Percentiles rank a stretch among this genome's conserved stretches.
Conservation (phyloP, 2,329 filamentous ascomycete genomes). For the Aspergillus brunneoviolaceus region DNA sequence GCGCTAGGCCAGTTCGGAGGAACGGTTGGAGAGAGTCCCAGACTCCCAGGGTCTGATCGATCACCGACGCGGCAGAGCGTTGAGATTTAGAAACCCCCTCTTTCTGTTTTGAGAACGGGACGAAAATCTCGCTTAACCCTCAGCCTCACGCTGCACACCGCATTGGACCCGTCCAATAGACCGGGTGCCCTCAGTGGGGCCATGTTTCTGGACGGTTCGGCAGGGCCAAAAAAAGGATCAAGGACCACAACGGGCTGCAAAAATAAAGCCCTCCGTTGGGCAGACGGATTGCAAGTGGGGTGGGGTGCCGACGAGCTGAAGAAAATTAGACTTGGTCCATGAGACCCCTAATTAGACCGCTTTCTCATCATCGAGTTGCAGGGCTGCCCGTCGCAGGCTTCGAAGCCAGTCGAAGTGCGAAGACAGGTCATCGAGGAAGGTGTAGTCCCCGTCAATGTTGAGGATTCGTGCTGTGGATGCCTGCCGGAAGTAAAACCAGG, state of each 20-base stretch:
- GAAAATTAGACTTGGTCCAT: not conserved
- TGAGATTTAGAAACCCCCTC: too few relatives aligned
- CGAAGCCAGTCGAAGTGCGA: not conserved
- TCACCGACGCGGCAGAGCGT: not conserved
- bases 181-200: not conserved
- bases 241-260: not conserved
- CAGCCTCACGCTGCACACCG: not conserved
- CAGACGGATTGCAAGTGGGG: not conserved
- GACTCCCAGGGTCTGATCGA: not conserved
- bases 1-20: not conserved
- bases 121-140: not conserved
- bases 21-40: not conserved
- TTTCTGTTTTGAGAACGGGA: not conserved
- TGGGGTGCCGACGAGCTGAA: not conserved
- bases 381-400: not conserved
- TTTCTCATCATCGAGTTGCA: not conserved
- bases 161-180: not conserved
- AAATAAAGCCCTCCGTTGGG: not conserved
- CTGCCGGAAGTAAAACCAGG: constrained; percentile 2
- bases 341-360: not conserved
- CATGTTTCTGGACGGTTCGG: not conserved
- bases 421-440: too few relatives aligned
- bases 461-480: not conserved
- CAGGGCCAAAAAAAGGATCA: not conserved
- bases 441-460: not conserved